Evolutionary conservation across 768 basidiomycete genomes (phyloP).

Genomic region (Mycena vulgaris): DNA sequence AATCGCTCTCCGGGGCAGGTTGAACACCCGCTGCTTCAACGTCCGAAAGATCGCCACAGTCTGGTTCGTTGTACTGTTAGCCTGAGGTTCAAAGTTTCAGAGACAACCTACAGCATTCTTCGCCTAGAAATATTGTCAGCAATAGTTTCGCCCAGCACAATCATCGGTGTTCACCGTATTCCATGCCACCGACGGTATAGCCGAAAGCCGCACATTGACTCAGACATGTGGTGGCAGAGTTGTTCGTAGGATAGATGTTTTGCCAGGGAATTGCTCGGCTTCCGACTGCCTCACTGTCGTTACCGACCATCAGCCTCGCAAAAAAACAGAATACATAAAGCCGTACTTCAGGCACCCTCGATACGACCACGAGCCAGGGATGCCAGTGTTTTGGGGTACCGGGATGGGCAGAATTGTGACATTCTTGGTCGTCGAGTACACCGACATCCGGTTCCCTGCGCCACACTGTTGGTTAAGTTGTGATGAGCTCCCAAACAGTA

Average conservation of each 20-base stretch:
- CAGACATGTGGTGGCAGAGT: constrained; percentile 76
- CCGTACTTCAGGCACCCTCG: constrained; percentile 77
- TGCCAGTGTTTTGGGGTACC: constrained; percentile 63
- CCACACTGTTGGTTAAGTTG: constrained; percentile 62
- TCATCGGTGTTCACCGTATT: constrained; percentile 35
- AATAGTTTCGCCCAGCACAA: neutral
- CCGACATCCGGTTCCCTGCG: constrained; percentile 78
- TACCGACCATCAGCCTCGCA: neutral
- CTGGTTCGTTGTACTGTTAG: too few species aligned
- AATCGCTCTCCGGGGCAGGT: constrained; percentile 60
- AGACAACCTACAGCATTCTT: constrained; percentile 85
- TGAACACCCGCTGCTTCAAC: constrained; percentile 59
- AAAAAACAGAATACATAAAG: neutral
- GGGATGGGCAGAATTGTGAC: constrained; percentile 75
- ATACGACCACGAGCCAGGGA: constrained; percentile 78
- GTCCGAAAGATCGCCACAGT: constrained; percentile 79
- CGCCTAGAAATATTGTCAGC: constrained; percentile 52
- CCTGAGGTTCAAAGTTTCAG: too few species aligned
- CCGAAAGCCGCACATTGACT: constrained; percentile 80
- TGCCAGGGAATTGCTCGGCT: constrained; percentile 73
- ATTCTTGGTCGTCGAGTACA: constrained; percentile 71
- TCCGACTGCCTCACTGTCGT: constrained; percentile 64
- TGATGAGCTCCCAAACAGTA: neutral
- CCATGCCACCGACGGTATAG: constrained; percentile 79
- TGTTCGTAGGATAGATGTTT: constrained; percentile 73